A percentile compares a stretch with the other conserved stretches of the same genome.
Evolutionary conservation across 1,284 basidiomycete species (phyloP).

Genomic region (Ganoderma boninense): DNA sequence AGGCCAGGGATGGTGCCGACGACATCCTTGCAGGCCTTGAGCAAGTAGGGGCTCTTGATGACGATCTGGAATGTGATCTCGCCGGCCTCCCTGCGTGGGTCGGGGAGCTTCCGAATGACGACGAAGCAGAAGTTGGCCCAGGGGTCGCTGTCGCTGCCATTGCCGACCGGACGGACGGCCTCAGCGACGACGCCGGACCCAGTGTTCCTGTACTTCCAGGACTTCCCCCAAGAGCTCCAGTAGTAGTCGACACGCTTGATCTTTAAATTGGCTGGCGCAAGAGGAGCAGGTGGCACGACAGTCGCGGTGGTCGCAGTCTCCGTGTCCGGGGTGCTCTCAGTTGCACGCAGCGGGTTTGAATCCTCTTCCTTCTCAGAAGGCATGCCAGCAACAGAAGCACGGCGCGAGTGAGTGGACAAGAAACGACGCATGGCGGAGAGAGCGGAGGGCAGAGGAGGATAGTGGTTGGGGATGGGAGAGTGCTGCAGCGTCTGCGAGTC

Average conservation of each 20-base stretch:
- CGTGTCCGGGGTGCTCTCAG: not conserved
- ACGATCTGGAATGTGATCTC: constrained; percentile 58
- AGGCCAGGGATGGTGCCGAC: constrained; percentile 59
- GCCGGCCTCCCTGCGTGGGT: constrained; percentile 25
- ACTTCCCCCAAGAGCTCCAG: constrained; percentile 60
- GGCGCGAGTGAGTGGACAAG: constrained; percentile 3
- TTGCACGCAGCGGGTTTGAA: not conserved
- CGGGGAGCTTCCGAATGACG: constrained; percentile 42
- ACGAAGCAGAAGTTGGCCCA: constrained; percentile 48
- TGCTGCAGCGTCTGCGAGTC: not conserved
- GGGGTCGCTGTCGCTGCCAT: constrained; percentile 50
- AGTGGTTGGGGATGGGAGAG: not conserved
- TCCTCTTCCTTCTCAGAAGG: not conserved
- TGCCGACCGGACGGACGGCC: constrained; percentile 41
- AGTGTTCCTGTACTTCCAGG: constrained; percentile 66
- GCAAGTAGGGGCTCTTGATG: constrained; percentile 62
- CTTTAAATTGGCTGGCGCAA: not conserved
- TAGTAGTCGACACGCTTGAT: constrained; percentile 66
- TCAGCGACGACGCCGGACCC: constrained; percentile 58
- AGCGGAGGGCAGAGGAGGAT: not conserved
- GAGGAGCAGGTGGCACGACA: not conserved
- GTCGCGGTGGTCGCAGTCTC: not conserved
- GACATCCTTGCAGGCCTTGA: constrained; percentile 62
- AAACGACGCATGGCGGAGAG: not conserved
- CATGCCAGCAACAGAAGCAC: not conserved